These are phyloP conservation scores for Cucumis sativus DNA, from an alignment of 306 rosid species.

Conservation along the genomic window DNA sequence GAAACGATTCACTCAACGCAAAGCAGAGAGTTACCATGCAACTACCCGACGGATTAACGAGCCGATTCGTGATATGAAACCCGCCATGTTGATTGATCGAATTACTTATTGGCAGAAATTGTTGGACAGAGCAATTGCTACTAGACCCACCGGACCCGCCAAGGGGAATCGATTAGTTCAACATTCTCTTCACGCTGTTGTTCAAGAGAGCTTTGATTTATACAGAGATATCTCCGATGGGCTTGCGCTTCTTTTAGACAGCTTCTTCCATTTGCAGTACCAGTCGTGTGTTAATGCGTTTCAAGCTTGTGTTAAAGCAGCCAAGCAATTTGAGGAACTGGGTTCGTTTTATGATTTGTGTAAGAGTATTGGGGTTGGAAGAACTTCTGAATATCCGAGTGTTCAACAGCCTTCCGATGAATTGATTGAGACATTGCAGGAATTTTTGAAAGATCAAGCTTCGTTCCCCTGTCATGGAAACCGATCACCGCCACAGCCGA, in stretches of 20 bases:
- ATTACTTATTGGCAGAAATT: slow-evolving; percentile 56
- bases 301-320: slow-evolving; percentile 58
- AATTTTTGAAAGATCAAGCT: slow-evolving; percentile 66
- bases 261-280: slow-evolving; percentile 50
- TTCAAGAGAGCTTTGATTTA: slow-evolving; percentile 68
- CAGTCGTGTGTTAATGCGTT: slow-evolving; percentile 42
- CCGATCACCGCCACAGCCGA: slow-evolving; percentile 11
- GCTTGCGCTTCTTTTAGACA: slow-evolving; percentile 52
- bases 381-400: slow-evolving; percentile 74
- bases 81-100: slow-evolving; percentile 40
- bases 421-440: slow-evolving; percentile 57
- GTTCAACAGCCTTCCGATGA: slow-evolving; percentile 69
- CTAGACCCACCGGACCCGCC: slow-evolving; percentile 53
- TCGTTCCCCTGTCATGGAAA: slow-evolving; percentile 21
- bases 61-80: slow-evolving; percentile 53
- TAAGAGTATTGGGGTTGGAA: slow-evolving; percentile 48
- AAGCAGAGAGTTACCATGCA: neutral
- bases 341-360: slow-evolving; percentile 47
- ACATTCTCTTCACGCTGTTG: slow-evolving; percentile 44
- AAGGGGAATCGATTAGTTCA: slow-evolving; percentile 33
- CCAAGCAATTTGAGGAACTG: slow-evolving; percentile 62
- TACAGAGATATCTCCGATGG: slow-evolving; percentile 66
- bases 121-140: slow-evolving; percentile 56
- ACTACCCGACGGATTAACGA: slow-evolving; percentile 6
- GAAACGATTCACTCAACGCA: slow-evolving; percentile 20